Evolutionary conservation across 148 eudicot genomes (phyloP), one percentile per base, ranked within the genome.

Genomic region (Limonium bicolor): DNA sequence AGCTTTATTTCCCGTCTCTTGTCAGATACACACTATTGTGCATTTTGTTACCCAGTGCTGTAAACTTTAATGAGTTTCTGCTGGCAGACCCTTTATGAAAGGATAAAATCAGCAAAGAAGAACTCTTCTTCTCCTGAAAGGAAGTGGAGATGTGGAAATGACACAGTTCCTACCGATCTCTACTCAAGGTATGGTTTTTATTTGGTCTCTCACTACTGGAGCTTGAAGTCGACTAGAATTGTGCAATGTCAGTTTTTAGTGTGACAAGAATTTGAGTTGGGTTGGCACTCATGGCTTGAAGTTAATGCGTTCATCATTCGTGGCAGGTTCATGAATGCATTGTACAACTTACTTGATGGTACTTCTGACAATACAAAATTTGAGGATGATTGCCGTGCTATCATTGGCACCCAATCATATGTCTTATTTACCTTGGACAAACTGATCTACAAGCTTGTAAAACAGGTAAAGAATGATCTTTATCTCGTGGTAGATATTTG

Each of bases 311-410:
- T 16, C 25, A n/a, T 24, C 29, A 13, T 23, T 41, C 25, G 28
- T 46, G 67, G 59, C 81, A 90, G 99, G 60, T 90, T 90, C 63
- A 54, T 77, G 76, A 62, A 54, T 20, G 71, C 92, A 24, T 65
- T 90, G 34, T 90, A 78, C 58, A 61, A 63, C 64, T 63, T 90
- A 68, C 87, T 90, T 62, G 95, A 90, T 57, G 99, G 95, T 53
- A 61, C 82, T 24, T 73, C 78, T 47, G 99, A 90, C 56, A 90
- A 90, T 69, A 56, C 95, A n/a, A 90, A 78, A 45, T 90, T 72
- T 56, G 99, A 90, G 70, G 99, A 90, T 63, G 99, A 90, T 40
- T 90, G 99, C 50, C 77, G 87, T 24, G 71, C 77, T 35, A 66
- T 80, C 27, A 64, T 84, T 58, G 99, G 99, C 28, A 84, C 85